A percentile compares a stretch with the other conserved stretches of the same genome.
These are phyloP conservation scores for Leishmania martiniquensis DNA, from an alignment of 208 protist genomes.

Conservation along the genomic window DNA sequence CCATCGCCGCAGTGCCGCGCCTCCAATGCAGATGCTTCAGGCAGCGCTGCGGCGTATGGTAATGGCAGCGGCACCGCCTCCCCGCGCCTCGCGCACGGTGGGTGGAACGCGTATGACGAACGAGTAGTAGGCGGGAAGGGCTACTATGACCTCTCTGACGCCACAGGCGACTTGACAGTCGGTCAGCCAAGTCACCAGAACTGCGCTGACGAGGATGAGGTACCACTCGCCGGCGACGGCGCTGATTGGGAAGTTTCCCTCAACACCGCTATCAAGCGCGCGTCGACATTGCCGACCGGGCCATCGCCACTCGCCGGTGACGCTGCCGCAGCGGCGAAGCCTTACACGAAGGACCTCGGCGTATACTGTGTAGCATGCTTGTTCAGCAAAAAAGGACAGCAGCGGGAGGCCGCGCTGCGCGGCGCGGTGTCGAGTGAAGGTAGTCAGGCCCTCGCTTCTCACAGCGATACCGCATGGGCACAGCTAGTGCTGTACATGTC, in stretches of 20 bases:
- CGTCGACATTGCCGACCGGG: conserved; percentile 36
- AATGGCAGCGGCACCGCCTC: not conserved
- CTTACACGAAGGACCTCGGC: conserved; percentile 65
- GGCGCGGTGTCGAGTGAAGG: conserved; percentile 56
- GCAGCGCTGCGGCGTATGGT: not conserved
- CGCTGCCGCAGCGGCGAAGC: conserved; percentile 39
- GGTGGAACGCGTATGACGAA: conserved; percentile 58
- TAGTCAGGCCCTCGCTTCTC: conserved; percentile 41
- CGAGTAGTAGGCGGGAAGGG: conserved; percentile 58
- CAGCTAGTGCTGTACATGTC: conserved; percentile 69
- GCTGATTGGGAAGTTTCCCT: conserved; percentile 75
- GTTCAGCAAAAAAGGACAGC: conserved; percentile 59
- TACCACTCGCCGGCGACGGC: conserved; percentile 42
- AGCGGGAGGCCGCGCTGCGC: conserved; percentile 80
- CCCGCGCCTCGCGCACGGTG: not conserved
- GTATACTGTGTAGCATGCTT: conserved; percentile 75
- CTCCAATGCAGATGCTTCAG: not conserved
- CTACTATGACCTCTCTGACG: conserved; percentile 60
- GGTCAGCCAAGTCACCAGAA: conserved; percentile 1
- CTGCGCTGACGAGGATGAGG: conserved; percentile 13
- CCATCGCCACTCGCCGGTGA: conserved; percentile 51
- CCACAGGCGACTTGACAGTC: conserved; percentile 15
- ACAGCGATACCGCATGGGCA: conserved; percentile 36
- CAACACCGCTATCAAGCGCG: conserved; percentile 53
- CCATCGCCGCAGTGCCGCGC: not conserved